phyloP scores from a whole-genome alignment of 2,329 filamentous ascomycete genomes.

The Zasmidium cellare region DNA sequence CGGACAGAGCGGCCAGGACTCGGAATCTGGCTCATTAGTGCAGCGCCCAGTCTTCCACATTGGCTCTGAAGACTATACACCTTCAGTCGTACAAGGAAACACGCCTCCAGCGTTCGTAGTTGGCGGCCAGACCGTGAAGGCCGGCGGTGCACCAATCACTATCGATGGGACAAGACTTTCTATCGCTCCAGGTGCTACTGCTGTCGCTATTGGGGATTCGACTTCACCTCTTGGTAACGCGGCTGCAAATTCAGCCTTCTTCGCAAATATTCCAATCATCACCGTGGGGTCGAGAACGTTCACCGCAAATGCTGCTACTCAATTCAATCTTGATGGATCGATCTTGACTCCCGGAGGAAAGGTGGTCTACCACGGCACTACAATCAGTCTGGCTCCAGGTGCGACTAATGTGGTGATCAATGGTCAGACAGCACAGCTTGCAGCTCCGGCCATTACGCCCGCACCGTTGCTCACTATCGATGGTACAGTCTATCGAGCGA shows the following conservation, averaged over 20 bases:
- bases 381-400: constrained; percentile 41
- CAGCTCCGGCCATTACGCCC: constrained; percentile 32
- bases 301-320: constrained; percentile 48
- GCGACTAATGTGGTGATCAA: constrained; percentile 43
- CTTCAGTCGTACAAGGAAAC: constrained; percentile 12
- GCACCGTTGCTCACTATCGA: constrained; percentile 33
- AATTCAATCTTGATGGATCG: constrained; percentile 44
- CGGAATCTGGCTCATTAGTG: not conserved
- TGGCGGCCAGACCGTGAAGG: constrained; percentile 27
- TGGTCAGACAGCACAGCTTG: constrained; percentile 37
- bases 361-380: constrained; percentile 39
- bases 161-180: constrained; percentile 37
- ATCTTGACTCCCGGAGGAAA: constrained; percentile 39
- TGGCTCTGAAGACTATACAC: constrained; percentile 21
- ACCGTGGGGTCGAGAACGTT: constrained; percentile 42
- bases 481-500: constrained; percentile 30
- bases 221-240: constrained; percentile 18
- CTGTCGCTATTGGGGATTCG: constrained; percentile 36
- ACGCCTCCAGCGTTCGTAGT: constrained; percentile 25
- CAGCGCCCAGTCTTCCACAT: constrained; percentile 16
- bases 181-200: constrained; percentile 37
- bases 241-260: constrained; percentile 16
- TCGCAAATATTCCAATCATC: constrained; percentile 34
- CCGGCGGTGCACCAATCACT: constrained; percentile 30
- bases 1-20: not conserved